These are phyloP conservation scores for Phlyctochytrium arcticum DNA, from an alignment of 192 early-diverging fungal genomes.

Conservation along the genomic window DNA sequence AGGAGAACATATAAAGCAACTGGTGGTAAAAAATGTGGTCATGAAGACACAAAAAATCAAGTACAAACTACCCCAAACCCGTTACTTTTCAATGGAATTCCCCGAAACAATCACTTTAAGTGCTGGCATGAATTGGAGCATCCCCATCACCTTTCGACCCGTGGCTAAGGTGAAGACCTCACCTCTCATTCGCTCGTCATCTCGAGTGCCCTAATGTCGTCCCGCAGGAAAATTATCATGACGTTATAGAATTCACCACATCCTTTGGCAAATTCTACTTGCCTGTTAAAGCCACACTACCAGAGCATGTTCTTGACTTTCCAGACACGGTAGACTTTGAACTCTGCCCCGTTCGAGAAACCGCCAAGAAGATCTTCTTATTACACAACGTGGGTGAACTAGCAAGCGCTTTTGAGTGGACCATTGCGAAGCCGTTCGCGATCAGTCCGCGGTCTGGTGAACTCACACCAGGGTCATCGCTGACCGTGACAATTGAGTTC, in stretches of 20 bases:
- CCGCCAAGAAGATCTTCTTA: slow-evolving; percentile 34
- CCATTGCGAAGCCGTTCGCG: slow-evolving; percentile 38
- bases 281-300: slow-evolving; percentile 48
- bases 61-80: slow-evolving; percentile 55
- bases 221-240: slow-evolving; percentile 50
- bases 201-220: no score
- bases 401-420: slow-evolving; percentile 47
- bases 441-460: slow-evolving; percentile 36
- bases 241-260: slow-evolving; percentile 51
- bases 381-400: slow-evolving; percentile 50
- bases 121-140: slow-evolving; percentile 57
- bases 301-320: slow-evolving; percentile 50
- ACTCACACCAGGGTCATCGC: slow-evolving; percentile 26
- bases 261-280: slow-evolving; percentile 54
- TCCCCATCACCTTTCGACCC: slow-evolving; percentile 54
- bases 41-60: slow-evolving; percentile 63
- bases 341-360: slow-evolving; percentile 49
- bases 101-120: slow-evolving; percentile 54
- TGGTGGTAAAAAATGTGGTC: slow-evolving; percentile 52
- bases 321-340: slow-evolving; percentile 43
- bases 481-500: slow-evolving; percentile 42
- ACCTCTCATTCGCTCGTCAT: background rate
- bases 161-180: slow-evolving; percentile 49
- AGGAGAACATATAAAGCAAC: slow-evolving; percentile 49
- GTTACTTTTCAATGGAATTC: slow-evolving; percentile 58